These are phyloP conservation scores for Leptographium lundbergii DNA, from an alignment of 2,329 filamentous ascomycete genomes.

Conservation along the genomic window DNA sequence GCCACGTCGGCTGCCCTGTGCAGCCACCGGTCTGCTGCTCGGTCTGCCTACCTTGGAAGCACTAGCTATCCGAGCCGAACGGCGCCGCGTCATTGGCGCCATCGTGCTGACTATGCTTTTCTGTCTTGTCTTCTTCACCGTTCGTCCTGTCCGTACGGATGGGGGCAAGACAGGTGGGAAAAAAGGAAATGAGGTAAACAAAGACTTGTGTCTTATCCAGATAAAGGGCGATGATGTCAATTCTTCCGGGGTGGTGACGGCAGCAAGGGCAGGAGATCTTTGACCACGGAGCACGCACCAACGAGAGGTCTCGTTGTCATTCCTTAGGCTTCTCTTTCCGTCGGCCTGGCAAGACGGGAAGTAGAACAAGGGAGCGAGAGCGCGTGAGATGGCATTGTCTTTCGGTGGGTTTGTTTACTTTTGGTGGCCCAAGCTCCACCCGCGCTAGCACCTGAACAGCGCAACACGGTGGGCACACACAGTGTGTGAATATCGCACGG, in stretches of 20 bases:
- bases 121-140: not conserved
- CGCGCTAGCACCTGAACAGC: not conserved
- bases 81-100: conserved; percentile 19
- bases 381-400: not conserved
- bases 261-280: not conserved
- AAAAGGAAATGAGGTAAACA: not conserved
- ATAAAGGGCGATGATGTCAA: not conserved
- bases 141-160: not conserved
- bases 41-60: conserved; percentile 20
- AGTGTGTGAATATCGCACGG: not conserved
- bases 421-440: not conserved
- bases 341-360: not conserved
- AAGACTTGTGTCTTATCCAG: not conserved
- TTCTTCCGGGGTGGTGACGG: not conserved
- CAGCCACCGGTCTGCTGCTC: not conserved
- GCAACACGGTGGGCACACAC: not conserved
- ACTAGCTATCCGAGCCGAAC: conserved; percentile 31
- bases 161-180: not conserved
- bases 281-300: not conserved
- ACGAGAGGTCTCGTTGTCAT: not conserved
- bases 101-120: conserved; percentile 3
- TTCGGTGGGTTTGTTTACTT: conserved; percentile 3
- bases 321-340: not conserved
- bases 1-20: not conserved
- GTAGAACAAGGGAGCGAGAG: not conserved